Evolutionary conservation across 2,329 filamentous ascomycete genomes (phyloP).

Genomic region (Penicillium hordei): DNA sequence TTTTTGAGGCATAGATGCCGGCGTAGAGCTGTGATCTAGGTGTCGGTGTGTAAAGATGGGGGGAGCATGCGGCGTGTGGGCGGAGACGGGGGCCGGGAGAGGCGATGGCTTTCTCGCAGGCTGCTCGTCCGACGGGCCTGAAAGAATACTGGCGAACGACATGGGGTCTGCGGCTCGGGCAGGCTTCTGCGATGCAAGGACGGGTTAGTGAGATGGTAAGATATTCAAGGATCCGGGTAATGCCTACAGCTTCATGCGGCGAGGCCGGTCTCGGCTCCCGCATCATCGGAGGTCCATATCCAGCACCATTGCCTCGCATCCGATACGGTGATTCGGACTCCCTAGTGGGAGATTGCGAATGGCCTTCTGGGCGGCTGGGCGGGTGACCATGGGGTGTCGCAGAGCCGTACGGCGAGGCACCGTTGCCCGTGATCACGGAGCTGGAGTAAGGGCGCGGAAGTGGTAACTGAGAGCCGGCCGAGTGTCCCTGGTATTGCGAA

Average conservation of each 20-base stretch:
- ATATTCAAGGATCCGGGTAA: neutral
- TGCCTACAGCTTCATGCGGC: conserved; percentile 44
- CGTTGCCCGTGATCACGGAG: conserved; percentile 37
- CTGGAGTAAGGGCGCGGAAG: conserved; percentile 37
- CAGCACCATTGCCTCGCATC: conserved; percentile 31
- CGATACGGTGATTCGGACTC: conserved; percentile 40
- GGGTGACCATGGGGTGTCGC: conserved; percentile 45
- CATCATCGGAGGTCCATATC: conserved; percentile 34
- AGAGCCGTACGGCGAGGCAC: conserved; percentile 40
- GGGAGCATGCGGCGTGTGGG: conserved; percentile 21
- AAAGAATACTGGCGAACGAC: conserved; percentile 94
- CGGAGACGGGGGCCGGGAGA: conserved; percentile 32
- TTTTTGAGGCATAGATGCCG: conserved; percentile 29
- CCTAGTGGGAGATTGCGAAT: conserved; percentile 45
- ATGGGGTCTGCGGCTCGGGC: conserved; percentile 80
- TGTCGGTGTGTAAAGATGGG: conserved; percentile 10
- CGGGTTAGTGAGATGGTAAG: conserved; percentile 20
- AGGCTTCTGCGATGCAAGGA: conserved; percentile 56
- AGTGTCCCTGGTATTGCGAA: conserved; percentile 39
- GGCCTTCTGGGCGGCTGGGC: conserved; percentile 35
- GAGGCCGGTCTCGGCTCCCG: conserved; percentile 37
- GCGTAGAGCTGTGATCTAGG: conserved; percentile 28
- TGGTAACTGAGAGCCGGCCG: conserved; percentile 33
- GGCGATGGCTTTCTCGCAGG: conserved; percentile 52
- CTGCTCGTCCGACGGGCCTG: conserved; percentile 67